Evolutionary conservation across 371 early-diverging fungal species (phyloP).

Genomic region (Parasitella parasitica): DNA sequence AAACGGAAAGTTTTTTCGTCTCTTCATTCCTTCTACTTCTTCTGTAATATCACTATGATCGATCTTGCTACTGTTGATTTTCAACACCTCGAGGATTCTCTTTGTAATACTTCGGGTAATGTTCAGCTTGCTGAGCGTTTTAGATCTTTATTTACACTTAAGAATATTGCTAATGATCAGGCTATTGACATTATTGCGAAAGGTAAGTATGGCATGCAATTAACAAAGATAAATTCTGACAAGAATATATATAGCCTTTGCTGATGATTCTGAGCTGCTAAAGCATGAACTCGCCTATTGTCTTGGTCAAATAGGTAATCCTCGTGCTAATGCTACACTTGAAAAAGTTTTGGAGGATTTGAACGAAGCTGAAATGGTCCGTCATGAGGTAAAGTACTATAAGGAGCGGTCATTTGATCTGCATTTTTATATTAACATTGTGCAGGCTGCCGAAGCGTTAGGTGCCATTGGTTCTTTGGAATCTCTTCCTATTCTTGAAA

Average conservation of each 20-base stretch:
- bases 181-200: conserved; percentile 82
- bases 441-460: conserved; percentile 91
- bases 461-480: conserved; percentile 85
- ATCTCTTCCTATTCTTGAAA: conserved; percentile 67
- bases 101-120: conserved; percentile 60
- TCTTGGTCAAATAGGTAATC: conserved; percentile 95
- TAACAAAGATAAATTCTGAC: neutral
- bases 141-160: conserved; percentile 95
- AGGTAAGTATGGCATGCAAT: conserved; percentile 49
- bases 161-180: conserved; percentile 75
- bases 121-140: conserved; percentile 80
- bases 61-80: conserved; percentile 19
- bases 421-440: neutral
- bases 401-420: neutral
- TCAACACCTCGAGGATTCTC: conserved; percentile 48
- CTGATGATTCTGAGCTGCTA: conserved; percentile 87
- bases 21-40: neutral
- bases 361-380: conserved; percentile 92
- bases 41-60: neutral
- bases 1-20: neutral
- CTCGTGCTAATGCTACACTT: conserved; percentile 74
- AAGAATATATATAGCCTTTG: conserved; percentile 59
- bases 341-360: conserved; percentile 62
- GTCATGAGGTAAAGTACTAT: conserved; percentile 80
- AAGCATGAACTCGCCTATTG: conserved; percentile 99